phyloP scores from a whole-genome alignment of 2,329 filamentous ascomycete species.

The Penicillium paneum region DNA sequence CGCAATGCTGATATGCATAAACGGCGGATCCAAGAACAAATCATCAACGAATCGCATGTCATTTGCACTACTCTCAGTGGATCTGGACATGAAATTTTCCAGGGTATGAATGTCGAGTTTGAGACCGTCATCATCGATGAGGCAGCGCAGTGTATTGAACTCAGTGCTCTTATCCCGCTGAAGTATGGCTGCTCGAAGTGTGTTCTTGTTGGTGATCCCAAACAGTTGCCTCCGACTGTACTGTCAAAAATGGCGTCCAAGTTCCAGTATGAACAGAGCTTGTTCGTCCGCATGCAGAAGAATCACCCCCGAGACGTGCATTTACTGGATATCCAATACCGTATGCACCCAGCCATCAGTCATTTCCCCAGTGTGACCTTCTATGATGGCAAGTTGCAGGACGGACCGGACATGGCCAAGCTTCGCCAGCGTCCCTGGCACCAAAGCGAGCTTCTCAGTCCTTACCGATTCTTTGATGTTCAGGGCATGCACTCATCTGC shows the following conservation, averaged over 20 bases:
- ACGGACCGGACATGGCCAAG: slow-evolving; percentile 77
- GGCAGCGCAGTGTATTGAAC: slow-evolving; percentile 94
- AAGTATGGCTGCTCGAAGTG: slow-evolving; percentile 98
- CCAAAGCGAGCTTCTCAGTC: slow-evolving; percentile 71
- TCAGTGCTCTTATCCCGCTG: slow-evolving; percentile 91
- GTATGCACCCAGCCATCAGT: slow-evolving; percentile 98
- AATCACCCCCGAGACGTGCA: slow-evolving; percentile 87
- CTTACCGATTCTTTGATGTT: slow-evolving; percentile 97
- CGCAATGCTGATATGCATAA: slow-evolving; percentile 84
- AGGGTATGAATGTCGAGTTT: slow-evolving; percentile 89
- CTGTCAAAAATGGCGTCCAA: slow-evolving; percentile 87
- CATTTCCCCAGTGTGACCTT: slow-evolving; percentile 85
- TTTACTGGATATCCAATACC: slow-evolving; percentile 94
- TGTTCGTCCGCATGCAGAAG: slow-evolving; percentile 97
- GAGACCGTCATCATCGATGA: slow-evolving; percentile 98
- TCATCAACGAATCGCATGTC: slow-evolving; percentile 86
- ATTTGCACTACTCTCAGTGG: slow-evolving; percentile 94
- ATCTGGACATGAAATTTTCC: slow-evolving; percentile 96
- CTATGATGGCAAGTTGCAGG: slow-evolving; percentile 82
- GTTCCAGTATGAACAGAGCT: slow-evolving; percentile 94
- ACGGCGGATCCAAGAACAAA: slow-evolving; percentile 81
- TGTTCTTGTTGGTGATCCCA: slow-evolving; percentile 94
- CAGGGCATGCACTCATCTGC: slow-evolving; percentile 79
- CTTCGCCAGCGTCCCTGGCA: slow-evolving; percentile 84
- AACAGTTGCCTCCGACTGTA: slow-evolving; percentile 93